Base-by-base conservation (phyloP, 2,329 filamentous ascomycete species). In the Colletotrichum noveboracense region DNA sequence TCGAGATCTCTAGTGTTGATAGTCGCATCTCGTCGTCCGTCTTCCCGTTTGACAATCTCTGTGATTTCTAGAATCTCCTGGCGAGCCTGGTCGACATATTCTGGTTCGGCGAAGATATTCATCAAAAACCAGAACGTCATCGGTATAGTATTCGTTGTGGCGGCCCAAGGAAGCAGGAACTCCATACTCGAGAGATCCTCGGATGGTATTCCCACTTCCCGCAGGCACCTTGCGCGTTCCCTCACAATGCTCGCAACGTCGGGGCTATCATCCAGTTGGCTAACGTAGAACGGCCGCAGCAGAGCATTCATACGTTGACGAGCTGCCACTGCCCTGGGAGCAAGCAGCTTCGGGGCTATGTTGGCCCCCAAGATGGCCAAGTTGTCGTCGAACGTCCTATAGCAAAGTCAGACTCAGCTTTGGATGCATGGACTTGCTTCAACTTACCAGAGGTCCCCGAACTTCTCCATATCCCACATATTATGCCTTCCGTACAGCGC, bases 401-500 rank as follows among this genome's bases (percentile, higher is more conserved):
- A 14, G 12, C 16, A 10, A 56, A 32, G 56, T 56, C 9, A 71
- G 58, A 38, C 60, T 52, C n/a, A 6, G 26, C 18, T 32, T 14
- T 18, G 6, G 26, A 4, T 34, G 16, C 32, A 6, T 16, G 28
- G 18, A 12, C 28, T 14, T 28, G 38, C n/a, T 21, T 60, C 60
- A 8, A 76, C 79, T 66, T 79, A 85, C 85, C 83, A 84, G n/a
- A 88, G 82, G n/a, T 82, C 81, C 9, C 86, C 79, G 3, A 86
- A 69, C 5, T 32, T 61, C 18, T 62, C 12, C 18, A 12, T 18
- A 28, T 64, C 24, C 70, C 70, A 73, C 55, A 67, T 86, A 67
- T 88, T 89, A 10, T 86, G 77, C 1, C 84, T 81, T 5, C 88
- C 88, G 64, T 84, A 88, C 36, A 90, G 77, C 1, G 84, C 83